A percentile compares a stretch with the other conserved stretches of the same genome.
These are phyloP conservation scores for Cladosporium sp. DNA, from an alignment of 2,329 filamentous ascomycete species.

Conservation along the genomic window DNA sequence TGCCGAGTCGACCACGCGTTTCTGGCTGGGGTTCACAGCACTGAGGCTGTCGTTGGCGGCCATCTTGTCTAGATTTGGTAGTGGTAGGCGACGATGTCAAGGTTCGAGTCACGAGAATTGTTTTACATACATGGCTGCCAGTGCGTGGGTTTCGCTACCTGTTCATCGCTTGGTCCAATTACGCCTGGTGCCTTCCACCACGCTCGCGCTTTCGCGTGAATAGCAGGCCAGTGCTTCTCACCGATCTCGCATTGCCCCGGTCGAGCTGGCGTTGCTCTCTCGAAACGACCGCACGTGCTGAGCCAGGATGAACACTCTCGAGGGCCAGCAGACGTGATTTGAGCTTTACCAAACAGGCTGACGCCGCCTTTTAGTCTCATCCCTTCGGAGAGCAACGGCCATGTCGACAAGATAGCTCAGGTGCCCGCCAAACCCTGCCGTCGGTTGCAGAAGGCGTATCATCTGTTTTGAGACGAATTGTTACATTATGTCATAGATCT, in stretches of 20 bases:
- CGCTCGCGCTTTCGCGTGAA: not conserved
- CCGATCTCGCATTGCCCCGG: not conserved
- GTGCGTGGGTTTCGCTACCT: not conserved
- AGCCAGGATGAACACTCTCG: too few species aligned
- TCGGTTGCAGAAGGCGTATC: not conserved
- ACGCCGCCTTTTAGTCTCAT: too few species aligned
- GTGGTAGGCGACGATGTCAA: not conserved
- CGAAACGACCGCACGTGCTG: not conserved
- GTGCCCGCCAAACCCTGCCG: too few species aligned
- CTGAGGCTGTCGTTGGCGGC: slow-evolving; percentile 22
- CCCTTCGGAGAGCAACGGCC: too few species aligned
- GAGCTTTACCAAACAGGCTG: too few species aligned
- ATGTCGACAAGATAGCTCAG: too few species aligned
- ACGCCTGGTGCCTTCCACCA: not conserved
- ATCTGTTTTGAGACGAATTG: not conserved
- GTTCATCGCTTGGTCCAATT: not conserved
- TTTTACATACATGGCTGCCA: not conserved
- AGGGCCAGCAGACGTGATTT: too few species aligned
- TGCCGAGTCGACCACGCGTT: slow-evolving; percentile 30
- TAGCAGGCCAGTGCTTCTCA: not conserved
- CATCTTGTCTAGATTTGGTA: slow-evolving; percentile 12
- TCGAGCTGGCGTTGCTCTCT: not conserved
- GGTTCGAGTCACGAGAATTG: not conserved
- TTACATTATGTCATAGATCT: slow-evolving; percentile 6
- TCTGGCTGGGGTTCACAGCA: slow-evolving; percentile 20